Evolutionary conservation across 192 early-diverging fungal species (phyloP).

Genomic region (Umbelopsis isabellina): DNA sequence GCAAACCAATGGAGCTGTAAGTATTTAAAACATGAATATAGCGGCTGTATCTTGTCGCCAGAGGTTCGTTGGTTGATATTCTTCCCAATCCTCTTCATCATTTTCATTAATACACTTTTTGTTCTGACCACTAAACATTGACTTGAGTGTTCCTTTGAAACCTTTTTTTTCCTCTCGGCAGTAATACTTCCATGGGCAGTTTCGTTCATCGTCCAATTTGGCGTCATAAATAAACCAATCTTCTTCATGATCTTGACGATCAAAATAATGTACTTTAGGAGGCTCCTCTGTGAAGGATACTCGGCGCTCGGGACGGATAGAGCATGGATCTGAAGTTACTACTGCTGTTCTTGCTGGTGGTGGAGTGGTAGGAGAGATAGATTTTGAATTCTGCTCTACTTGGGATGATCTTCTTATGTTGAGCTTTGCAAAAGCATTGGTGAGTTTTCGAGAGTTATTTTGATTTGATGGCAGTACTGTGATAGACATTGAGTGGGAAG

Average conservation of each 20-base stretch:
- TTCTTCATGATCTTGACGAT: constrained; percentile 4
- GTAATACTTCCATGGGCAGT: constrained; percentile 17
- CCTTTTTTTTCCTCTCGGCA: constrained; percentile 7
- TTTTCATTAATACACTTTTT: neutral
- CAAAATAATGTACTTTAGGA: constrained; percentile 14
- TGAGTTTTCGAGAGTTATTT: neutral
- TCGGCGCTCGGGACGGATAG: neutral
- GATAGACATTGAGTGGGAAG: constrained; percentile 2
- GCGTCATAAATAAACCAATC: constrained; percentile 11
- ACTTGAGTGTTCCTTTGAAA: constrained; percentile 5
- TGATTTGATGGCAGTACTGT: neutral
- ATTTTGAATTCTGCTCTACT: neutral
- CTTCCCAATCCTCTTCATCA: constrained; percentile 14
- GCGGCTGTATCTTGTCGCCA: constrained; percentile 12
- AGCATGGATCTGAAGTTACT: neutral
- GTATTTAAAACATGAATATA: constrained; percentile 10
- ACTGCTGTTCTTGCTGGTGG: neutral
- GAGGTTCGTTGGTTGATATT: constrained; percentile 1
- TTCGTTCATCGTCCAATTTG: neutral
- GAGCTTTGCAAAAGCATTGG: neutral
- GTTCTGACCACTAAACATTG: neutral
- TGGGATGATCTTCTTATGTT: neutral
- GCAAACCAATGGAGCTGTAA: neutral
- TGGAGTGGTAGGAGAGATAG: neutral
- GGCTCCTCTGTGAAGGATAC: constrained; percentile 3